A percentile compares a stretch with the other conserved stretches of the same genome.
These are phyloP conservation scores for Pythium sp. DNA, from an alignment of 352 stramenopile species.

Conservation along the genomic window DNA sequence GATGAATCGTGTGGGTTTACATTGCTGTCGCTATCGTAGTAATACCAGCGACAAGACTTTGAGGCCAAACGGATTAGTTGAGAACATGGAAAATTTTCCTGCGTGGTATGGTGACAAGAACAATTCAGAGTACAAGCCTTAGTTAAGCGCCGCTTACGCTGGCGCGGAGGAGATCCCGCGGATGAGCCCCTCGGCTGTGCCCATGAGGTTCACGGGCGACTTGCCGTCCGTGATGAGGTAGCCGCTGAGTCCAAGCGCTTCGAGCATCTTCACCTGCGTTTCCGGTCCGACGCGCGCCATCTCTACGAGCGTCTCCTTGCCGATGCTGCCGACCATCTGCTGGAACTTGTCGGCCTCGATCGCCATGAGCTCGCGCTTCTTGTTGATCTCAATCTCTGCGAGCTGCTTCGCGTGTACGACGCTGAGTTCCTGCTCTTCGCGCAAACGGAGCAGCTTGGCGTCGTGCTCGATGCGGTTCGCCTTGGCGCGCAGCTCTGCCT, in stretches of 20 bases:
- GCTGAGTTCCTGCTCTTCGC: conserved; percentile 64
- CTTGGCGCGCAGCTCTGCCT: conserved; percentile 63
- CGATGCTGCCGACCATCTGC: conserved; percentile 75
- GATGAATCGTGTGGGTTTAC: too few relatives aligned
- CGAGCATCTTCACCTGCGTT: conserved; percentile 76
- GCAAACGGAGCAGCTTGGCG: conserved; percentile 42
- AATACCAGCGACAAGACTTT: background rate
- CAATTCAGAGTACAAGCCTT: background rate
- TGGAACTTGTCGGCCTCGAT: conserved; percentile 83
- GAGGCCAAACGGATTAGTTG: background rate
- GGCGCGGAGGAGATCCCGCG: conserved; percentile 57
- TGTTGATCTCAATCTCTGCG: conserved; percentile 62
- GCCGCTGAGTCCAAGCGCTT: conserved; percentile 70
- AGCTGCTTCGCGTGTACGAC: conserved; percentile 56
- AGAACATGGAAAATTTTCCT: background rate
- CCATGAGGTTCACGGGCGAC: conserved; percentile 74
- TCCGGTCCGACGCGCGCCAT: conserved; percentile 68
- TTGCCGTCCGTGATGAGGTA: conserved; percentile 86
- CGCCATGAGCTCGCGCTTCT: conserved; percentile 76
- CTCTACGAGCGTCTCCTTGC: conserved; percentile 73
- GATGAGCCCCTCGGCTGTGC: conserved; percentile 71
- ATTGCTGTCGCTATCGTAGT: too few relatives aligned
- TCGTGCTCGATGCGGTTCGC: conserved; percentile 74
- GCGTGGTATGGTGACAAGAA: background rate
- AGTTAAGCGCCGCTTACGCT: conserved; percentile 1